phyloP scores from a whole-genome alignment of 805 yeast species.

The Barnettozyma salicaria region DNA sequence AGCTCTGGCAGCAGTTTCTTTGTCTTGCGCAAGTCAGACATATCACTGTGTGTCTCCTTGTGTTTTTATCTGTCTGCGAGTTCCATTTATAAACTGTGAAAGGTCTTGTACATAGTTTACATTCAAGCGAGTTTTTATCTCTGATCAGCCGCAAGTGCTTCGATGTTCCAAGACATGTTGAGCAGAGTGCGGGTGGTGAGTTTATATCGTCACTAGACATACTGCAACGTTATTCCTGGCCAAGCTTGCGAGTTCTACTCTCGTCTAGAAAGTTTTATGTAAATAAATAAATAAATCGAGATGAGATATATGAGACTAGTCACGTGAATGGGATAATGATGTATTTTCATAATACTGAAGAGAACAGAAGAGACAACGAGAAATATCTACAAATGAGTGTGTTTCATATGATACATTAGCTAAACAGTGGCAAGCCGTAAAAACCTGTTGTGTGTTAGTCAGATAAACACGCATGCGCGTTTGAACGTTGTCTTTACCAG shows the following conservation, averaged over 20 bases:
- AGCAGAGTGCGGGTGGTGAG: conserved; percentile 60
- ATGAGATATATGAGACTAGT: too few species aligned
- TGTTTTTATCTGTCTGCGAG: conserved; percentile 36
- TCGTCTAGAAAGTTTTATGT: too few species aligned
- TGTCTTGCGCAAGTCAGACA: conserved; percentile 77
- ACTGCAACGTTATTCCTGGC: neutral
- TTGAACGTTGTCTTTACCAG: too few species aligned
- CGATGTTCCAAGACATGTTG: conserved; percentile 62
- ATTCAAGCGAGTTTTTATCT: conserved; percentile 69
- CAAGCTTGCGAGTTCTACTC: too few species aligned
- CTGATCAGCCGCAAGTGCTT: conserved; percentile 65
- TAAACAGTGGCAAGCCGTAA: too few species aligned
- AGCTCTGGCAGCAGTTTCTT: conserved; percentile 80
- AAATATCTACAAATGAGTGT: too few species aligned
- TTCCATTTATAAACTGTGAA: conserved; percentile 79
- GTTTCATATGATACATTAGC: too few species aligned
- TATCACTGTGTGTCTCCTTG: conserved; percentile 55
- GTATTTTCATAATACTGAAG: too few species aligned
- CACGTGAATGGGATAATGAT: too few species aligned
- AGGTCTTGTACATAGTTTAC: conserved; percentile 80
- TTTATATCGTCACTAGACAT: conserved; percentile 9
- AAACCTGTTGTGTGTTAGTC: conserved; percentile 1
- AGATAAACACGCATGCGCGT: neutral
- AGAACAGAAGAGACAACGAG: too few species aligned
- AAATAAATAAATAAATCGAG: too few species aligned